phyloP scores from a whole-genome alignment of 208 protist species.

The Crithidia brevicula region DNA sequence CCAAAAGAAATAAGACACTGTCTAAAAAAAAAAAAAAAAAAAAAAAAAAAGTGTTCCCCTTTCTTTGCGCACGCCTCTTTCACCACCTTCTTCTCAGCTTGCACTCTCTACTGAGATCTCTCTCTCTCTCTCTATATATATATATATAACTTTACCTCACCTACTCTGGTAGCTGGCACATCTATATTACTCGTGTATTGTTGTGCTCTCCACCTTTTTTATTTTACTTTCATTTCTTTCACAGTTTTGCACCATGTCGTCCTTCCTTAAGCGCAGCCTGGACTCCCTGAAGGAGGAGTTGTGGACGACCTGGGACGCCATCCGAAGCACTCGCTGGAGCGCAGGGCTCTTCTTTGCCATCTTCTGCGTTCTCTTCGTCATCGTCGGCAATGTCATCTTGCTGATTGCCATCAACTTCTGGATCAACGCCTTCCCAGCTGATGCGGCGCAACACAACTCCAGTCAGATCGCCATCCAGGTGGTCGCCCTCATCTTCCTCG shows the following conservation, averaged over 20 bases:
- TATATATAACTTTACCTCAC: too few species aligned
- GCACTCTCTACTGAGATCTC: too few species aligned
- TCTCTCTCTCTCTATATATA: conserved; percentile 16
- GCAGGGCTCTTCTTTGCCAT: conserved; percentile 64
- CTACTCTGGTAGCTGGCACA: too few species aligned
- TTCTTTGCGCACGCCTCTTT: too few species aligned
- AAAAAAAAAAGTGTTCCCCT: too few species aligned
- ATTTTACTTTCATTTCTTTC: conserved; percentile 2
- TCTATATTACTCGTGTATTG: neutral
- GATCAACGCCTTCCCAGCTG: conserved; percentile 52
- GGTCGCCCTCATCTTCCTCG: conserved; percentile 56
- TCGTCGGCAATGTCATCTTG: conserved; percentile 80
- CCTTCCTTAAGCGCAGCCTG: conserved; percentile 9
- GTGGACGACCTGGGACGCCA: conserved; percentile 30
- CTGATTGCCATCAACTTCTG: conserved; percentile 85
- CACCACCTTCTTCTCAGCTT: too few species aligned
- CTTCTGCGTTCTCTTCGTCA: conserved; percentile 61
- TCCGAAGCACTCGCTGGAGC: conserved; percentile 40
- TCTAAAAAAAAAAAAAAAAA: too few species aligned
- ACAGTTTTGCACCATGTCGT: conserved; percentile 9
- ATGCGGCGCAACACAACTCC: conserved; percentile 39
- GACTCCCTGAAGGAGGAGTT: conserved; percentile 38
- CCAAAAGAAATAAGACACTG: too few species aligned
- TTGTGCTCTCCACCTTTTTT: neutral
- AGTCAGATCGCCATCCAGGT: conserved; percentile 80